A percentile compares a stretch with the other conserved stretches of the same genome.
Evolutionary conservation across 352 stramenopile genomes (phyloP).

Genomic region (Achlya hypogyna): DNA sequence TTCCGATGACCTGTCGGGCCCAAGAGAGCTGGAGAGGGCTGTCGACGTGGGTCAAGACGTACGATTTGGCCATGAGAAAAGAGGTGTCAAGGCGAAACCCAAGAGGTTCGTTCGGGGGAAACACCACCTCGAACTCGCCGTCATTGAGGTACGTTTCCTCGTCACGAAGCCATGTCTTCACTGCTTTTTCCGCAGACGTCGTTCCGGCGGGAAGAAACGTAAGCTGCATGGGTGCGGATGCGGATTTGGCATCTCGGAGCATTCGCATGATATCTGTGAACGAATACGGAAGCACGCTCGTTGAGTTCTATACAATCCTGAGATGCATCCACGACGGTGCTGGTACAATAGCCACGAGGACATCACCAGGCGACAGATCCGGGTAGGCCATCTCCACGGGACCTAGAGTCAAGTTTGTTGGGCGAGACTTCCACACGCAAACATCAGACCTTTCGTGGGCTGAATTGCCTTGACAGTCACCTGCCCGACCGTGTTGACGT

Average conservation of each 20-base stretch:
- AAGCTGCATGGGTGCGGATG: constrained; percentile 22
- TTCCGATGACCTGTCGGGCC: constrained; percentile 6
- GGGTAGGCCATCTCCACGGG: constrained; percentile 27
- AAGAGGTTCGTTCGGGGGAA: constrained; percentile 27
- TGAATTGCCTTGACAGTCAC: constrained; percentile 29
- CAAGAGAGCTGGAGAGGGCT: neutral
- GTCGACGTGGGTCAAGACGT: constrained; percentile 27
- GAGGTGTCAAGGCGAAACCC: constrained; percentile 29
- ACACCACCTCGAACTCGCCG: constrained; percentile 35
- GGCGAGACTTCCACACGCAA: too few relatives aligned
- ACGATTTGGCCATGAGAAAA: constrained; percentile 31
- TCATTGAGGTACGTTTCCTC: constrained; percentile 19
- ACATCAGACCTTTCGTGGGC: constrained; percentile 18
- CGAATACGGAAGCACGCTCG: neutral
- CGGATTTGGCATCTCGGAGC: constrained; percentile 20
- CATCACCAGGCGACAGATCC: constrained; percentile 25
- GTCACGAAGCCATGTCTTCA: constrained; percentile 23
- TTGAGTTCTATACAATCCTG: neutral
- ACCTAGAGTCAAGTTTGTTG: constrained; percentile 17
- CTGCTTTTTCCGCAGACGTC: constrained; percentile 14
- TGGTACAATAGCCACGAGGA: constrained; percentile 30
- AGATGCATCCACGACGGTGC: neutral
- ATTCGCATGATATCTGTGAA: constrained; percentile 28
- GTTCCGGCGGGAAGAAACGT: constrained; percentile 24
- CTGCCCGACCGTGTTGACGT: constrained; percentile 25